Evolutionary conservation across 441 rosid genomes (phyloP).

Genomic region (Populus trichocarpa): DNA sequence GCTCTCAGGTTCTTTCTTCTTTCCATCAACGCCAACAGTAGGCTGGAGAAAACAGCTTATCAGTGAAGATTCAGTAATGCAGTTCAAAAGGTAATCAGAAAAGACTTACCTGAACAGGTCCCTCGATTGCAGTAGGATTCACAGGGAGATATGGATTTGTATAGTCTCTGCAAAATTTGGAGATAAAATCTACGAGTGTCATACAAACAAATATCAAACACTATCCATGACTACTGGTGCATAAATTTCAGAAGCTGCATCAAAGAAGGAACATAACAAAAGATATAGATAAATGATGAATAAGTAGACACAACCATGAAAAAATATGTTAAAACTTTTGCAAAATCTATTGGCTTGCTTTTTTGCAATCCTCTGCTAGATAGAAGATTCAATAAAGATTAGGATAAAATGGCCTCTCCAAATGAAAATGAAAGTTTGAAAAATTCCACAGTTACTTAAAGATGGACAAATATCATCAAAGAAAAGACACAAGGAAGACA

Average conservation of each 20-base stretch:
- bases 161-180: constrained; percentile 63
- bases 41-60: constrained; percentile 48
- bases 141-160: constrained; percentile 98
- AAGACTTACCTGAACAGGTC: constrained; percentile 62
- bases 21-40: constrained; percentile 87
- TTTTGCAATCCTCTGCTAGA: neutral
- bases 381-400: neutral
- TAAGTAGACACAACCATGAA: neutral
- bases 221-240: neutral
- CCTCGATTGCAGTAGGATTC: constrained; percentile 94
- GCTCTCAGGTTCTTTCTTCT: constrained; percentile 85
- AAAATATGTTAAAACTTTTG: neutral
- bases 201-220: constrained; percentile 15
- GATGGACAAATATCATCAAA: neutral
- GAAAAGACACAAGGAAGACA: neutral
- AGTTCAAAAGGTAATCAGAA: neutral
- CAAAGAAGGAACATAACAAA: neutral
- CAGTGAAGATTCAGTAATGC: neutral
- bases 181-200: neutral
- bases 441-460: neutral
- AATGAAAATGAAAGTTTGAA: neutral
- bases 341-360: neutral
- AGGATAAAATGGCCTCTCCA: neutral
- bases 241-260: constrained; percentile 4
- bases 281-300: neutral